Base-by-base conservation (phyloP, 768 basidiomycete species). In the Boletus rufocinnamomeus region DNA sequence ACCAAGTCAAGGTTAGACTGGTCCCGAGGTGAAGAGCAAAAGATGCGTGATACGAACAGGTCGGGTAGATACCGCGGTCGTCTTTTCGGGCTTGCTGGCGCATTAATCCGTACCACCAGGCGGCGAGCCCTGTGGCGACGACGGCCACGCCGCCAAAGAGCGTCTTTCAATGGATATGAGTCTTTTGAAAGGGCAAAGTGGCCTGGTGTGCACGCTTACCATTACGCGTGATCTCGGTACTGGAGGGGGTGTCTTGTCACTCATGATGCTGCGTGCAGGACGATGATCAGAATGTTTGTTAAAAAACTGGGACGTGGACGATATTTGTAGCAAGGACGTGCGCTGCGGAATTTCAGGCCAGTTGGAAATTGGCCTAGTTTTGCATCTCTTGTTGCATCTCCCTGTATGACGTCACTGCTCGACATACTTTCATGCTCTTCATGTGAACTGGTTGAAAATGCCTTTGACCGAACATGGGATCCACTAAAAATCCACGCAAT, bases 111-210 rank as follows among this genome's bases (percentile, higher is more conserved):
- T 65, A 68, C 66, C 69, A 74, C 44, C 58, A 63, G 16, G 54
- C 54, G 6, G 56, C 60, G 34, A 71, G 28, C 9, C 69, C 63
- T 13, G 59, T 30, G 3, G 63, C 65, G n/a, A 69, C 54, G 28
- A 71, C 17, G 0, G 62, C 59, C 23, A 61, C 27, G 6, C 73
- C 72, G 4, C 68, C 63, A 35, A 74, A 52, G 19, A 72, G 63
- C 2, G 65, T 67, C 73, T 73, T 34, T 54, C 2, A 13, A 14
- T 2, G 40, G 21, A 37, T 1, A 30, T 21, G 9, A 55, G 50
- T 35, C 19, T 2, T 44, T 19, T 19, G 17, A 25, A 28, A 11
- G 10, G 25, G 17, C 3, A 2, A 16, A 27, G 17, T 9, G 9
- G 13, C 1, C 6, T 10, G 27, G 1, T 2, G 25, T 35, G 38